Conservation (phyloP, 768 basidiomycete genomes). For the Pleurotus tuber-regium region DNA sequence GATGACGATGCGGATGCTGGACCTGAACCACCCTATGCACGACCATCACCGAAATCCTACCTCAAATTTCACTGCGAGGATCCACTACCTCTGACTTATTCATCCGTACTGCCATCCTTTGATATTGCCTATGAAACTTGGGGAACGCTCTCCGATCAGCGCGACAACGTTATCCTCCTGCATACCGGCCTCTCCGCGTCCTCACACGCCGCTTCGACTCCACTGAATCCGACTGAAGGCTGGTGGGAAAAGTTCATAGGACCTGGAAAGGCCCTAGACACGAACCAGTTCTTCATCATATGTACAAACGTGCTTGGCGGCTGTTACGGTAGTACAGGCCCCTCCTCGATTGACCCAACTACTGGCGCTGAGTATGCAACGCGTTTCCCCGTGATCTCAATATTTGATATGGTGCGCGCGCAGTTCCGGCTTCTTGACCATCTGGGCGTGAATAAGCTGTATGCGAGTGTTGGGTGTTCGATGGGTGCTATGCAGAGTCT, state of each 20-base stretch:
- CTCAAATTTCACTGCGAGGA: conserved; percentile 56
- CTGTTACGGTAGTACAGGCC: conserved; percentile 97
- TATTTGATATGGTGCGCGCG: conserved; percentile 97
- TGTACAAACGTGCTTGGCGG: conserved; percentile 98
- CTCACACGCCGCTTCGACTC: conserved; percentile 88
- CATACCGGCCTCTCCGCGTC: conserved; percentile 97
- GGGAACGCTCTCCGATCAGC: conserved; percentile 78
- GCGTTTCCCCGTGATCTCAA: conserved; percentile 83
- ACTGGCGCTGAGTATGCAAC: conserved; percentile 81
- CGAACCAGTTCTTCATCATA: conserved; percentile 86
- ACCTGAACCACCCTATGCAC: conserved; percentile 81
- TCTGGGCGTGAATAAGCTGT: conserved; percentile 79
- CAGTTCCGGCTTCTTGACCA: conserved; percentile 87
- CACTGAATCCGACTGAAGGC: conserved; percentile 73
- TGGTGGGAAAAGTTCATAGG: conserved; percentile 99
- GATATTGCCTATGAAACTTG: conserved; percentile 98
- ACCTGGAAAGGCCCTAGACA: conserved; percentile 91
- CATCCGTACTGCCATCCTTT: conserved; percentile 56
- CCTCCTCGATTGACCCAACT: conserved; percentile 74
- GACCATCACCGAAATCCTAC: conserved; percentile 76
- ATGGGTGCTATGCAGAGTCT: conserved; percentile 99
- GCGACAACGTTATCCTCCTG: conserved; percentile 89
- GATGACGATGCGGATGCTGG: conserved; percentile 42
- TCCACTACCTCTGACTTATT: conserved; percentile 65
- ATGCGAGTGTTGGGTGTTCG: conserved; percentile 90